Conservation (phyloP, 2,329 filamentous ascomycete genomes). For the Penicillium sp. region DNA sequence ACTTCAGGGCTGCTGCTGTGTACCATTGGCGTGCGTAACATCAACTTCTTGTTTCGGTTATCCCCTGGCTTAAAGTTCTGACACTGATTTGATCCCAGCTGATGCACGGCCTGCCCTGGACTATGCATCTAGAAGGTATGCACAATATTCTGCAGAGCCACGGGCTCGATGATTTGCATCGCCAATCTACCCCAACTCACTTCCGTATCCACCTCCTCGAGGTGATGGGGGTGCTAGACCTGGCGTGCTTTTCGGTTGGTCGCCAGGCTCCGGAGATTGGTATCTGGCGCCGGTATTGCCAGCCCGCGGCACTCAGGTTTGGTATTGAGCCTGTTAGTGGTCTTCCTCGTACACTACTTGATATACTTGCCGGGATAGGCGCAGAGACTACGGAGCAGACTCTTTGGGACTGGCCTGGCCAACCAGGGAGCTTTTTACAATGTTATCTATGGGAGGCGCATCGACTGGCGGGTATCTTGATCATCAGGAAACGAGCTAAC, state of each 20-base stretch:
- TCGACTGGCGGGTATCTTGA: constrained; percentile 22
- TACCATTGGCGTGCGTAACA: constrained; percentile 25
- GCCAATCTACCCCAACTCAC: neutral
- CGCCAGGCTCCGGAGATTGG: constrained; percentile 20
- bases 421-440: constrained; percentile 20
- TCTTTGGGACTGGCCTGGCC: constrained; percentile 27
- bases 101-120: constrained; percentile 26
- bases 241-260: constrained; percentile 22
- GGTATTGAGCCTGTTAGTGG: constrained; percentile 24
- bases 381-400: constrained; percentile 19
- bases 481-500: constrained; percentile 11
- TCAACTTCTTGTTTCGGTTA: neutral
- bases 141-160: constrained; percentile 23
- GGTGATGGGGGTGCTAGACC: constrained; percentile 29
- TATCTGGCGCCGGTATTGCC: constrained; percentile 25
- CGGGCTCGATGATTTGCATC: constrained; percentile 3
- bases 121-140: constrained; percentile 28
- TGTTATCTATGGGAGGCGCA: constrained; percentile 27
- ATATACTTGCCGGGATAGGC: constrained; percentile 22
- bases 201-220: constrained; percentile 24
- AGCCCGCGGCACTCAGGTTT: constrained; percentile 2
- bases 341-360: constrained; percentile 22
- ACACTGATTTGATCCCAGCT: constrained; percentile 12
- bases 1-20: constrained; percentile 26
- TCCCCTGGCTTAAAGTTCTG: neutral